A percentile compares a stretch with the other conserved stretches of the same genome.
phyloP scores from a whole-genome alignment of 495 filamentous ascomycete species.

The Daldinia vernicosa region DNA sequence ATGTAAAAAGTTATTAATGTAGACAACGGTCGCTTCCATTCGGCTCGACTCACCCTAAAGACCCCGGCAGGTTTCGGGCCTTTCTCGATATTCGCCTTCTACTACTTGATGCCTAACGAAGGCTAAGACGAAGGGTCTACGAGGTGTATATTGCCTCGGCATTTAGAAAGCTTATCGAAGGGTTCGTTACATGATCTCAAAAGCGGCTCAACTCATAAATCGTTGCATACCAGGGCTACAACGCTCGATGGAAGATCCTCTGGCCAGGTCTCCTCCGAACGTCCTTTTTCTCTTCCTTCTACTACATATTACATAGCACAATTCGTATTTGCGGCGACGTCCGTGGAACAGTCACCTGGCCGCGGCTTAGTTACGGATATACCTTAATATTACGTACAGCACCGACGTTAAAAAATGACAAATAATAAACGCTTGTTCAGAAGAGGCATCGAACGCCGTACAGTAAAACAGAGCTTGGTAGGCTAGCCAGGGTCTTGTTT shows the following conservation, averaged over 20 bases:
- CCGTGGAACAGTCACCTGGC: conserved; percentile 20
- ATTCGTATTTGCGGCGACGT: conserved; percentile 23
- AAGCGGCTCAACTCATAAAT: conserved; percentile 6
- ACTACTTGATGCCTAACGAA: conserved; percentile 30
- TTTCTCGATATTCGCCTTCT: conserved; percentile 20
- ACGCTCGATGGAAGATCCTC: background rate
- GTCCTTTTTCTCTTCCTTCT: background rate
- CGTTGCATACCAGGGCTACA: conserved; percentile 15
- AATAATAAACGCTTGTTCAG: conserved; percentile 29
- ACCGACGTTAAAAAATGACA: conserved; percentile 22
- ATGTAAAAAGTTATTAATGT: conserved; percentile 12
- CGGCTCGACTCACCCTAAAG: conserved; percentile 1
- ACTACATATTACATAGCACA: background rate
- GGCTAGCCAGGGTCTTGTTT: conserved; percentile 14
- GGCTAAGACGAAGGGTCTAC: conserved; percentile 3
- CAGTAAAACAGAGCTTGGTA: conserved; percentile 28
- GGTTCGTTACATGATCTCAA: conserved; percentile 10
- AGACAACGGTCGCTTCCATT: conserved; percentile 10
- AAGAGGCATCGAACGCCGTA: conserved; percentile 30
- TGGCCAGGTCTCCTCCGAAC: background rate
- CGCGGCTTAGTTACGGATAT: background rate
- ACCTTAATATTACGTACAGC: conserved; percentile 24
- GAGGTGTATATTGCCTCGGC: conserved; percentile 8
- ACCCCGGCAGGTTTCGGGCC: background rate
- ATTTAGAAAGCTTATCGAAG: background rate